Conservation (phyloP, 2,329 filamentous ascomycete genomes). For the Epichloe sibirici region DNA sequence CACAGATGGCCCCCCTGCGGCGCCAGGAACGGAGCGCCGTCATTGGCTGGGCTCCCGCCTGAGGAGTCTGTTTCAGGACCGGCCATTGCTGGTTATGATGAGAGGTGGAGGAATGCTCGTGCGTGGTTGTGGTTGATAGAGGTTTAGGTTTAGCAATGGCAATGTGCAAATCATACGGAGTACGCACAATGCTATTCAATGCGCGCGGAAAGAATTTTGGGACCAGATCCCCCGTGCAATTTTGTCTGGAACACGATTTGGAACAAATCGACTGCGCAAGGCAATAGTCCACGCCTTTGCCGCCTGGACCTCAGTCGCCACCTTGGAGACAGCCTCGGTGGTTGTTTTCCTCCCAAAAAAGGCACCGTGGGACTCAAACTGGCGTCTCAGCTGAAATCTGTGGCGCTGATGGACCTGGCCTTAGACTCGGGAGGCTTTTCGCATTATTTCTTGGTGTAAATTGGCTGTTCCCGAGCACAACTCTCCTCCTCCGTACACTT, state of each 20-base stretch:
- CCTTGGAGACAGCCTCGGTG: neutral
- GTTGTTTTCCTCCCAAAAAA: neutral
- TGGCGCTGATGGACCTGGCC: neutral
- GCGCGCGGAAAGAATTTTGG: too few species aligned
- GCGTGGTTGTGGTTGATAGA: too few species aligned
- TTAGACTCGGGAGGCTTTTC: neutral
- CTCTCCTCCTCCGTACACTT: too few species aligned
- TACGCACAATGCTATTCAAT: neutral
- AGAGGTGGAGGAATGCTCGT: neutral
- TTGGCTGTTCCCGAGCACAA: neutral
- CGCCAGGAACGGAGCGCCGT: conserved; percentile 1
- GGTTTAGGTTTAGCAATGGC: neutral
- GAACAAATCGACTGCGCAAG: neutral
- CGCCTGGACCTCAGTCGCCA: neutral
- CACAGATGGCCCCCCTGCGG: neutral
- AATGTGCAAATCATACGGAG: neutral
- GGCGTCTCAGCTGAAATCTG: neutral
- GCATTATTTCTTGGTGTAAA: neutral
- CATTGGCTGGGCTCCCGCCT: conserved; percentile 5
- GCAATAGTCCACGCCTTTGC: neutral
- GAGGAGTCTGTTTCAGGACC: conserved; percentile 2
- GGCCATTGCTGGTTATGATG: neutral
- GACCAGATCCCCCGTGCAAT: neutral
- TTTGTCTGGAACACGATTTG: neutral
- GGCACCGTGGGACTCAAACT: neutral